Percentiles rank a stretch among this genome's conserved stretches.
Conservation (phyloP, 345 rosid species). For the Isatis tinctoria region DNA sequence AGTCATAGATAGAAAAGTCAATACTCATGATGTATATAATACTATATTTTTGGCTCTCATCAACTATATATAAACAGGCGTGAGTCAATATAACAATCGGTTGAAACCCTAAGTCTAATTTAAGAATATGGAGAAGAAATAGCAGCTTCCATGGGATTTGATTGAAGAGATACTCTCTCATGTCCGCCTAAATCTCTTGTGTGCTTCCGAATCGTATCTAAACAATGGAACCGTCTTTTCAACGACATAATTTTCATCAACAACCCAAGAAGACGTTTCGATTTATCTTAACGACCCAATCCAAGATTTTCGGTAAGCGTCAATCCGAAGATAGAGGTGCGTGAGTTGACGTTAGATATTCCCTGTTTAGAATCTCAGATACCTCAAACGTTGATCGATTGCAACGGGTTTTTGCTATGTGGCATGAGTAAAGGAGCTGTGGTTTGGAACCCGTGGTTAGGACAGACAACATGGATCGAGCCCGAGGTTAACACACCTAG, state of each 20-base stretch:
- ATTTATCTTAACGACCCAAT: neutral
- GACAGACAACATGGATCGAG: neutral
- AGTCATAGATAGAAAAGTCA: too few species aligned
- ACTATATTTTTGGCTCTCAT: too few species aligned
- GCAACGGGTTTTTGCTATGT: neutral
- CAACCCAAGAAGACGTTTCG: neutral
- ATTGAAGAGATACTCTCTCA: neutral
- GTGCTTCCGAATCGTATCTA: neutral
- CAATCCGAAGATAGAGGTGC: neutral
- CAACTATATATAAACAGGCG: too few species aligned
- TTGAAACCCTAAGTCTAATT: neutral
- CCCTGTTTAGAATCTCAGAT: neutral
- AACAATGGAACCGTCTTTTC: neutral
- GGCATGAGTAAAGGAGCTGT: neutral
- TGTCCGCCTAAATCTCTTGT: neutral
- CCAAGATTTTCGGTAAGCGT: conserved; percentile 1
- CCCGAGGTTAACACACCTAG: neutral
- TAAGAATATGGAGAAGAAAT: neutral
- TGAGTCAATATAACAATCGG: neutral
- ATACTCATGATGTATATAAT: too few species aligned
- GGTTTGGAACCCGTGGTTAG: neutral
- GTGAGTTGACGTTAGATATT: neutral
- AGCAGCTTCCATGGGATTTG: conserved; percentile 4
- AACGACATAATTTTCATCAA: neutral
- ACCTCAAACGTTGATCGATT: neutral